Evolutionary conservation across 345 rosid genomes (phyloP), one percentile per base, ranked within the genome.

Genomic region (Fremontodendron californicum): DNA sequence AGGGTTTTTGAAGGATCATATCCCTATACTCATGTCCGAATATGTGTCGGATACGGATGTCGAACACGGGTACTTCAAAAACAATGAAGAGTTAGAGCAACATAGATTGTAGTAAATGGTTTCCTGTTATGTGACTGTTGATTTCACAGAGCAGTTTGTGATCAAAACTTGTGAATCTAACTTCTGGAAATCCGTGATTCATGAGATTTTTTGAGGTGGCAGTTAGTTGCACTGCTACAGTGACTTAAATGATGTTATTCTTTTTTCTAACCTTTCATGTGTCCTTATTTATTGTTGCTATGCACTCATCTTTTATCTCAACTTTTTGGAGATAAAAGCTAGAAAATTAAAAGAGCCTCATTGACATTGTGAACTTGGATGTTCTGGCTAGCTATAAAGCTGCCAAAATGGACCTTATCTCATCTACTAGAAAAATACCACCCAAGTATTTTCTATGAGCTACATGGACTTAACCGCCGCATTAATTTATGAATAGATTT

Each of bases 101-200:
- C n/a, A n/a, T n/a, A n/a, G n/a, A n/a, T n/a, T n/a, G n/a, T n/a
- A n/a, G n/a, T n/a, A n/a, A n/a, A n/a, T n/a, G n/a, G n/a, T 31
- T 52, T 76, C 55, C 62, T 74, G 15, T 61, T 6, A 61, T 52
- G 67, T 63, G 23, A 33, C 45, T 74, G 43, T 81, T 57, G 31
- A 31, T 33, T 68, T 58, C 39, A 66, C 52, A 71, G 48, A 39
- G 54, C 19, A 67, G 68, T 45, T 70, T 45, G 78, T 77, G 75
- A 51, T 54, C 60, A 71, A 15, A 60, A 68, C 80, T 80, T 80
- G 71, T 62, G 58, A 79, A 78, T 82, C 78, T 58, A 64, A 13
- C 71, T 57, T 76, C 75, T 69, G 54, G 74, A 78, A 77, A 78
- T 77, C 88, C 81, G 87, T 85, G 86, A 84, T 75, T 88, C 91